A percentile compares a stretch with the other conserved stretches of the same genome.
Evolutionary conservation across 2,329 filamentous ascomycete genomes (phyloP).

Genomic region (Colletotrichum musae): DNA sequence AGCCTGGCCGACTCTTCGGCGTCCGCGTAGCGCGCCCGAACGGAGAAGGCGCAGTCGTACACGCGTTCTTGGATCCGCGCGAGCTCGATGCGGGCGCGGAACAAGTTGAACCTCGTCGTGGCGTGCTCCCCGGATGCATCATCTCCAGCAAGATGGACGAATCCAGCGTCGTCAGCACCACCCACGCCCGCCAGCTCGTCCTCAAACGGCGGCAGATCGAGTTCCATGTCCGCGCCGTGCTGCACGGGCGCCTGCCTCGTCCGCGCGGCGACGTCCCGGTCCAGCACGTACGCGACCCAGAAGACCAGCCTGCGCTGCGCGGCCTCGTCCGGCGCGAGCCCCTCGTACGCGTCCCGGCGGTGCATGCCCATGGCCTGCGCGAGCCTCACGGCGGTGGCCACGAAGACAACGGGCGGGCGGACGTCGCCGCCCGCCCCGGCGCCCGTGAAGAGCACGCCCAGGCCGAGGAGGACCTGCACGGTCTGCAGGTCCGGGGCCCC

Average conservation of each 20-base stretch:
- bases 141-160: background rate
- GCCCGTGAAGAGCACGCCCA: slow-evolving; percentile 9
- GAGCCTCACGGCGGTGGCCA: slow-evolving; percentile 4
- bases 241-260: slow-evolving; percentile 6
- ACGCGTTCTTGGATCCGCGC: background rate
- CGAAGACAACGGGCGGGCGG: slow-evolving; percentile 7
- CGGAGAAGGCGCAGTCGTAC: background rate
- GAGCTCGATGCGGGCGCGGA: background rate
- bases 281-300: slow-evolving; percentile 14
- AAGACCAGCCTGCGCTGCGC: slow-evolving; percentile 11
- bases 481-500: background rate
- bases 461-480: slow-evolving; percentile 6
- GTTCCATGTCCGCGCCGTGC: background rate
- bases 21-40: slow-evolving; percentile 38
- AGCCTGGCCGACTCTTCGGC: background rate
- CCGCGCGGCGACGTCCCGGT: background rate
- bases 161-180: background rate
- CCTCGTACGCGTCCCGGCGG: background rate
- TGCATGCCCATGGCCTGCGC: slow-evolving; percentile 13
- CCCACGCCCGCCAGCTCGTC: background rate
- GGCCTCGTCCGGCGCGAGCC: background rate
- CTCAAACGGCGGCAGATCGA: background rate
- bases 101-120: background rate
- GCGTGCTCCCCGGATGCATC: background rate
- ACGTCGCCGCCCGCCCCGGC: slow-evolving; percentile 6